phyloP scores from a whole-genome alignment of 2,329 filamentous ascomycete genomes.

The Diaporthe sp. region DNA sequence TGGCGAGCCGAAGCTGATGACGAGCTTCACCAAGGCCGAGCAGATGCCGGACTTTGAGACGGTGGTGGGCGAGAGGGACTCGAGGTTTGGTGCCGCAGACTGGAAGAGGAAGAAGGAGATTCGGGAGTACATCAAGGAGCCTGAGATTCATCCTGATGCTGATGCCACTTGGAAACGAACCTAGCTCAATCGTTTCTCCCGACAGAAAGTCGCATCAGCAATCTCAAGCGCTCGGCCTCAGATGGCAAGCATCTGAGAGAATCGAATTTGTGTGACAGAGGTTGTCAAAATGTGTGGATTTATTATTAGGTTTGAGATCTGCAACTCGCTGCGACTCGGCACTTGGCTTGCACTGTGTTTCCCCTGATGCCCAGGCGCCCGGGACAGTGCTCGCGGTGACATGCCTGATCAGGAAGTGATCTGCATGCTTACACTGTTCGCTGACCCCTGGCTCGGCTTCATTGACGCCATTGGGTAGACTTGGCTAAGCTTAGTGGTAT shows the following conservation, averaged over 20 bases:
- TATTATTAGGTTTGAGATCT: too few species aligned
- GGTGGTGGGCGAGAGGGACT: constrained; percentile 60
- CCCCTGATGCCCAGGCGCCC: not conserved
- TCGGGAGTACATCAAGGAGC: constrained; percentile 58
- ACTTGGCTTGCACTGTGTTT: not conserved
- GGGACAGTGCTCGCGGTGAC: not conserved
- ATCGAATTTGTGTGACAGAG: too few species aligned
- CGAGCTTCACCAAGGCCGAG: constrained; percentile 63
- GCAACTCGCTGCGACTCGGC: not conserved
- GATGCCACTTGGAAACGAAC: constrained; percentile 38
- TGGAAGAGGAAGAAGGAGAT: constrained; percentile 60
- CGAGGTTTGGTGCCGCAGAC: constrained; percentile 58
- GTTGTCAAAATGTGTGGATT: too few species aligned
- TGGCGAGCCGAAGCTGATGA: constrained; percentile 68
- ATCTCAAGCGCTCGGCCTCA: too few species aligned
- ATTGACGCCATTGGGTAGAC: not conserved
- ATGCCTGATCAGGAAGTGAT: not conserved
- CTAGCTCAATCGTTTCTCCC: not conserved
- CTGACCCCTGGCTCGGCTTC: not conserved
- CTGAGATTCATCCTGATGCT: constrained; percentile 59
- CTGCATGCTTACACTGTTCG: not conserved
- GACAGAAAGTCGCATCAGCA: not conserved
- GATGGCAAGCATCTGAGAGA: too few species aligned
- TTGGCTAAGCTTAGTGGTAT: not conserved
- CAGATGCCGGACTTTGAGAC: constrained; percentile 62